phyloP scores from a whole-genome alignment of 768 basidiomycete species.

The Plicaturopsis crispa region DNA sequence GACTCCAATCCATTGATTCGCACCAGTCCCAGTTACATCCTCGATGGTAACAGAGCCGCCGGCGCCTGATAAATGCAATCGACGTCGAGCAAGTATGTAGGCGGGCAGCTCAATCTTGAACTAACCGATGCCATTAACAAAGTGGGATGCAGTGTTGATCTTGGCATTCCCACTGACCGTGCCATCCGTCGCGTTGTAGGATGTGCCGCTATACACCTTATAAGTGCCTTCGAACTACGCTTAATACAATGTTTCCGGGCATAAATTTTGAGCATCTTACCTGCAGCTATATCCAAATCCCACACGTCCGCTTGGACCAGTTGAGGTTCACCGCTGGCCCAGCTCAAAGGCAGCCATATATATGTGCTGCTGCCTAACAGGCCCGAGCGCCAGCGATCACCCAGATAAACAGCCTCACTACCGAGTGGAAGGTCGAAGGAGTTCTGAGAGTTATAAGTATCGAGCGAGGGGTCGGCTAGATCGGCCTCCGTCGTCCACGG shows the following conservation, averaged over 20 bases:
- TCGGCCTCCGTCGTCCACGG: conserved; percentile 51
- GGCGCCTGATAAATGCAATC: conserved; percentile 28
- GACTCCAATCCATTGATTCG: conserved; percentile 50
- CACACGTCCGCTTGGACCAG: conserved; percentile 51
- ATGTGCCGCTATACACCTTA: conserved; percentile 38
- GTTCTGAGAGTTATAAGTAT: conserved; percentile 60
- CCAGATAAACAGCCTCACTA: conserved; percentile 50
- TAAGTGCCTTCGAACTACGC: conserved; percentile 33
- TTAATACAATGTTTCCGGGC: background rate
- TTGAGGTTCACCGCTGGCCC: conserved; percentile 45
- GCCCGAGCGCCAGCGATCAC: conserved; percentile 52
- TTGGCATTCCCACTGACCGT: conserved; percentile 39
- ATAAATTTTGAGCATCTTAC: conserved; percentile 13
- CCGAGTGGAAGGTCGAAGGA: conserved; percentile 44
- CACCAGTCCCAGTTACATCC: conserved; percentile 46
- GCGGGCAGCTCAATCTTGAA: too few species aligned
- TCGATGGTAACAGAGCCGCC: conserved; percentile 51
- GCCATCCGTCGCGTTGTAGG: conserved; percentile 51
- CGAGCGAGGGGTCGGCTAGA: conserved; percentile 40
- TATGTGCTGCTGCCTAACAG: conserved; percentile 50
- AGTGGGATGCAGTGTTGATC: conserved; percentile 36
- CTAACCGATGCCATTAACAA: too few species aligned
- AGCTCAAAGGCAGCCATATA: conserved; percentile 55
- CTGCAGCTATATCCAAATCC: conserved; percentile 41
- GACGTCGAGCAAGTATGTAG: background rate